These are phyloP conservation scores for Penicillium polonicum DNA, from an alignment of 2,329 filamentous ascomycete species.

Conservation along the genomic window DNA sequence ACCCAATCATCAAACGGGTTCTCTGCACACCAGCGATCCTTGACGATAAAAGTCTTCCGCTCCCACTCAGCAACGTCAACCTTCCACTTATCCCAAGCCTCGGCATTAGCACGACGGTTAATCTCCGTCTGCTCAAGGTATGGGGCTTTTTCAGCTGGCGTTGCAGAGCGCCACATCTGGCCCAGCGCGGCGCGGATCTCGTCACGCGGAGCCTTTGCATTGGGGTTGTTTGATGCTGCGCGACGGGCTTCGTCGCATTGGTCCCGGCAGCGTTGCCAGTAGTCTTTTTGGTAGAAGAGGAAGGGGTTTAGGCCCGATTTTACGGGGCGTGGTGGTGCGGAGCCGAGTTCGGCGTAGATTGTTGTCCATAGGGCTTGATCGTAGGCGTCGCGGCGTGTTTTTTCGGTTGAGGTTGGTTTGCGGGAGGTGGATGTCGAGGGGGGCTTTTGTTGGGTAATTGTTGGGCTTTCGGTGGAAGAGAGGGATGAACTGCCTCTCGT, in stretches of 20 bases:
- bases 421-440: constrained; percentile 12
- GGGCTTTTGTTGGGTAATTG: constrained; percentile 2
- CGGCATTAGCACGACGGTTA: constrained; percentile 67
- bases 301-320: constrained; percentile 82
- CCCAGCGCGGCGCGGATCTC: constrained; percentile 84
- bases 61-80: constrained; percentile 57
- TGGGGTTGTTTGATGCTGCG: constrained; percentile 62
- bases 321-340: constrained; percentile 67
- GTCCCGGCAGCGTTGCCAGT: constrained; percentile 61
- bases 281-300: constrained; percentile 79
- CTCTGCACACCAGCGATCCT: constrained; percentile 40
- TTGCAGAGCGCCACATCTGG: constrained; percentile 83
- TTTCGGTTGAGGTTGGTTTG: constrained; percentile 20
- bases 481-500: constrained; percentile 2
- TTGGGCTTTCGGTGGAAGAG: constrained; percentile 25
- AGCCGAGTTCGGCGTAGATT: constrained; percentile 66
- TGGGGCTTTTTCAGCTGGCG: constrained; percentile 68
- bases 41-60: constrained; percentile 37
- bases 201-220: constrained; percentile 64
- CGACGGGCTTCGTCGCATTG: constrained; percentile 70
- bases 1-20: constrained; percentile 40
- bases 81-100: constrained; percentile 70
- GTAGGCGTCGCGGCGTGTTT: constrained; percentile 49
- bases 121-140: constrained; percentile 72
- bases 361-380: constrained; percentile 58